These are phyloP conservation scores for Chaetoscypha palmicola DNA, from an alignment of 2,329 filamentous ascomycete species.

Conservation along the genomic window DNA sequence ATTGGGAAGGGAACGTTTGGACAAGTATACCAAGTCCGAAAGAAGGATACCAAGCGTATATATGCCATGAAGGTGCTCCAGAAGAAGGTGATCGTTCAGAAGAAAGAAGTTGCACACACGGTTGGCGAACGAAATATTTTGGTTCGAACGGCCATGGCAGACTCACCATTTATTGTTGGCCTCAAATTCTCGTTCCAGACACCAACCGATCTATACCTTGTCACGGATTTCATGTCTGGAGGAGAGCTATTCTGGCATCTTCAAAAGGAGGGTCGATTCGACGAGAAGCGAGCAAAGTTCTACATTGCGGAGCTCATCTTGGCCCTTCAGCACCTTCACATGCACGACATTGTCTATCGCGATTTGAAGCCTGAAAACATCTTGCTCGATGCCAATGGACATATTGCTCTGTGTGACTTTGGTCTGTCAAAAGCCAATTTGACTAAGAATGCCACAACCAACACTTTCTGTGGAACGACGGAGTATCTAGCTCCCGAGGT, in stretches of 20 bases:
- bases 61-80: constrained; percentile 99
- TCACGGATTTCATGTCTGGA: constrained; percentile 99
- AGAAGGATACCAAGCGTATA: constrained; percentile 91
- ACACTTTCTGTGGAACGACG: constrained; percentile 97
- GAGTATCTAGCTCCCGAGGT: constrained; percentile 97
- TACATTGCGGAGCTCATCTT: constrained; percentile 98
- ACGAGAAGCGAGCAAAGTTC: constrained; percentile 92
- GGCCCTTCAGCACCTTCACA: constrained; percentile 88
- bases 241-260: constrained; percentile 98
- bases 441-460: constrained; percentile 94
- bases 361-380: constrained; percentile 98
- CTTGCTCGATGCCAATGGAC: constrained; percentile 89
- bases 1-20: constrained; percentile 98
- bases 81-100: constrained; percentile 99
- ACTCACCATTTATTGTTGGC: constrained; percentile 95
- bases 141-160: constrained; percentile 79
- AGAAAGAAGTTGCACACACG: constrained; percentile 97
- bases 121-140: constrained; percentile 96
- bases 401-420: constrained; percentile 97
- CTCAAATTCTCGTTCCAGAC: constrained; percentile 99
- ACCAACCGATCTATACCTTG: constrained; percentile 91
- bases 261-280: constrained; percentile 93
- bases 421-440: constrained; percentile 96
- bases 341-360: constrained; percentile 96
- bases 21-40: constrained; percentile 96